Evolutionary conservation across 2,329 filamentous ascomycete species (phyloP).

Genomic region (Fusarium nodosum): DNA sequence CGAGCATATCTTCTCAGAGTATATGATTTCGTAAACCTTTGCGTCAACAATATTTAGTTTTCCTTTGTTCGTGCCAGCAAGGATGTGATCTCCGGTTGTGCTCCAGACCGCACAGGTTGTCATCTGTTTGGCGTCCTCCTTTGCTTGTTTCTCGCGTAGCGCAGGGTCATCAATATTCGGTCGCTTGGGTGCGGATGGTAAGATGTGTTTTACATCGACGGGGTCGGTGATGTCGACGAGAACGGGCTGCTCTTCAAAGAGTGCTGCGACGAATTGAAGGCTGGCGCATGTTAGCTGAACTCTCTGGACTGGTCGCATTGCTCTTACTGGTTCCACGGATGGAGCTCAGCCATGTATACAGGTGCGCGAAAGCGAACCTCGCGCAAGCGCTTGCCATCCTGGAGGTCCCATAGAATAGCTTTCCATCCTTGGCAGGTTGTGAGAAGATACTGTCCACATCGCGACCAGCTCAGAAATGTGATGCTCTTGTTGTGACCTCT

Average conservation of each 20-base stretch:
- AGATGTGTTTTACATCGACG: slow-evolving; percentile 78
- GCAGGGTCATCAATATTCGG: slow-evolving; percentile 78
- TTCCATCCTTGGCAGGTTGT: slow-evolving; percentile 97
- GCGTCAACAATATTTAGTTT: slow-evolving; percentile 96
- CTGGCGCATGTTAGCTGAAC: slow-evolving; percentile 54
- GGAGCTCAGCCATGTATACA: slow-evolving; percentile 94
- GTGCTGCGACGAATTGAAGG: slow-evolving; percentile 86
- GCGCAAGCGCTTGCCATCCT: slow-evolving; percentile 76
- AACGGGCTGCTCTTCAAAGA: slow-evolving; percentile 93
- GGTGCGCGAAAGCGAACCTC: slow-evolving; percentile 93
- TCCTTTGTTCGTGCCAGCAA: slow-evolving; percentile 94
- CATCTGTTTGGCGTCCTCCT: slow-evolving; percentile 93
- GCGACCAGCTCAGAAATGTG: slow-evolving; percentile 94
- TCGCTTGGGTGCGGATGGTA: slow-evolving; percentile 86
- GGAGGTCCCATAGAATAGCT: slow-evolving; percentile 93
- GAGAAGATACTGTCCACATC: slow-evolving; percentile 89
- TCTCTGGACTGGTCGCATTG: neutral
- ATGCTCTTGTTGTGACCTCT: slow-evolving; percentile 94
- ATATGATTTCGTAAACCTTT: slow-evolving; percentile 83
- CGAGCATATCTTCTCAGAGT: slow-evolving; percentile 88
- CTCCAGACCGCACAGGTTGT: slow-evolving; percentile 95
- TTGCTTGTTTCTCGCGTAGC: slow-evolving; percentile 84
- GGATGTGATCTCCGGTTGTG: slow-evolving; percentile 85
- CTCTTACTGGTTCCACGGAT: slow-evolving; percentile 86
- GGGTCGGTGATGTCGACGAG: slow-evolving; percentile 83